A percentile compares a stretch with the other conserved stretches of the same genome.
Conservation (phyloP, 2,329 filamentous ascomycete species). For the Botrytis elliptica region DNA sequence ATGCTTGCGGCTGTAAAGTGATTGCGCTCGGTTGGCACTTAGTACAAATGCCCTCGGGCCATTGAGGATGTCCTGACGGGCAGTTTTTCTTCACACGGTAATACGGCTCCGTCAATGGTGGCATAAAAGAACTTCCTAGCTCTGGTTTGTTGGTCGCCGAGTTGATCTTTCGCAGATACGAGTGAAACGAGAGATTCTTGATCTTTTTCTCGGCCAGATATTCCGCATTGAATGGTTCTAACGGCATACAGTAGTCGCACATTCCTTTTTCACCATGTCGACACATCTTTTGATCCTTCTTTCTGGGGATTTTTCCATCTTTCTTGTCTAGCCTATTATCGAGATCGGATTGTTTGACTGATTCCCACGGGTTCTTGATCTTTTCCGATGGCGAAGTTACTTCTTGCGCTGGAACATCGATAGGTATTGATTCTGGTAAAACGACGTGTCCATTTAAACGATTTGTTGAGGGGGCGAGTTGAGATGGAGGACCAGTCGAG, state of each 20-base stretch:
- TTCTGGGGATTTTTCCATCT: constrained; percentile 83
- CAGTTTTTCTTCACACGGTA: constrained; percentile 87
- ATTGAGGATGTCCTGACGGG: constrained; percentile 87
- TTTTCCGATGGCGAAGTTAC: constrained; percentile 55
- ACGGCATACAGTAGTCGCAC: constrained; percentile 98
- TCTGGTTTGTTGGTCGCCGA: constrained; percentile 95
- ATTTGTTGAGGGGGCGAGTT: constrained; percentile 50
- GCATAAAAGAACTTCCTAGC: constrained; percentile 90
- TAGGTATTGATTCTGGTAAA: constrained; percentile 64
- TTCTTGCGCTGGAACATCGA: constrained; percentile 53
- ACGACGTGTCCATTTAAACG: constrained; percentile 78
- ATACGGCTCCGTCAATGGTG: constrained; percentile 87
- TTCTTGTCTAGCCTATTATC: constrained; percentile 84
- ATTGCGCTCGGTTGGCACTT: constrained; percentile 98
- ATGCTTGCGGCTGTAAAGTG: constrained; percentile 87
- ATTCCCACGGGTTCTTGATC: constrained; percentile 90
- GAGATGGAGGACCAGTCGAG: constrained; percentile 34
- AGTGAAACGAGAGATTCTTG: constrained; percentile 96
- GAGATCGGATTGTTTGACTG: constrained; percentile 80
- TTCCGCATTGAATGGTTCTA: constrained; percentile 87
- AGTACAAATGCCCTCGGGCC: constrained; percentile 95
- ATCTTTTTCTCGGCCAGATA: constrained; percentile 96
- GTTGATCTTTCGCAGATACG: constrained; percentile 92
- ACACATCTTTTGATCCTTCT: constrained; percentile 81
- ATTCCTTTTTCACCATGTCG: constrained; percentile 95